These are phyloP conservation scores for Puccinellia tenuiflora DNA, from an alignment of 176 grass and related monocot genomes.

Conservation along the genomic window DNA sequence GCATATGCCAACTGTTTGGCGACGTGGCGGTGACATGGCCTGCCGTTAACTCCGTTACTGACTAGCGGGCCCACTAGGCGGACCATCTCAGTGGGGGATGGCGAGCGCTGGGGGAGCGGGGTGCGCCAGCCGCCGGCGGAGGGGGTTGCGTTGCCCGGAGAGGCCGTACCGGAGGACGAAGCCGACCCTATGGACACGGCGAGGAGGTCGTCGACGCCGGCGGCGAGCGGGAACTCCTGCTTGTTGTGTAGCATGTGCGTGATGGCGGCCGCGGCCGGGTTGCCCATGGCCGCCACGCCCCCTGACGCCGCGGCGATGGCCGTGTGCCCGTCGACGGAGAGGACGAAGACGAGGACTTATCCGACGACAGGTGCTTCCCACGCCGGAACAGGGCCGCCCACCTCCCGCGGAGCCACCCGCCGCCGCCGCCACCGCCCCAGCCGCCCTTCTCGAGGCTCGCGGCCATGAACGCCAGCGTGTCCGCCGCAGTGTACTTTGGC, in stretches of 20 bases:
- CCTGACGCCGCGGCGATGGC: slow-evolving; percentile 54
- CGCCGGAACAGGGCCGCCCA: slow-evolving; percentile 35
- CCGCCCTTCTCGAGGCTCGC: slow-evolving; percentile 21
- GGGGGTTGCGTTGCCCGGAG: neutral
- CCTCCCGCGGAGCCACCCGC: neutral
- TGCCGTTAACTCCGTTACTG: too few relatives aligned
- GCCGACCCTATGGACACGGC: slow-evolving; percentile 68
- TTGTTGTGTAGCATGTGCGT: slow-evolving; percentile 86
- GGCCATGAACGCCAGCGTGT: slow-evolving; percentile 52
- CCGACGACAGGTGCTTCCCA: neutral
- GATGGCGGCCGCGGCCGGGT: slow-evolving; percentile 74
- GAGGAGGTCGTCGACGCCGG: slow-evolving; percentile 68
- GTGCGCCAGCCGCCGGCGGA: slow-evolving; percentile 29
- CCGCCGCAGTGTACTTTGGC: slow-evolving; percentile 42
- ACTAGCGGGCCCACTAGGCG: slow-evolving; percentile 30
- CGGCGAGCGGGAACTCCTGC: slow-evolving; percentile 79
- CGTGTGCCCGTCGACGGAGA: slow-evolving; percentile 44
- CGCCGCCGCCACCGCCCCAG: neutral
- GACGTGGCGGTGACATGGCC: too few relatives aligned
- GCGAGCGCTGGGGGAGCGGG: slow-evolving; percentile 31
- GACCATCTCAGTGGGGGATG: slow-evolving; percentile 51
- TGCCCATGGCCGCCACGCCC: slow-evolving; percentile 63
- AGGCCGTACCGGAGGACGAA: neutral
- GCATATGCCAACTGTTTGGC: too few relatives aligned
- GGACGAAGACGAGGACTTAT: too few relatives aligned